Evolutionary conservation across 2,329 filamentous ascomycete species (phyloP).

Genomic region (Aspergillus tubingensis): DNA sequence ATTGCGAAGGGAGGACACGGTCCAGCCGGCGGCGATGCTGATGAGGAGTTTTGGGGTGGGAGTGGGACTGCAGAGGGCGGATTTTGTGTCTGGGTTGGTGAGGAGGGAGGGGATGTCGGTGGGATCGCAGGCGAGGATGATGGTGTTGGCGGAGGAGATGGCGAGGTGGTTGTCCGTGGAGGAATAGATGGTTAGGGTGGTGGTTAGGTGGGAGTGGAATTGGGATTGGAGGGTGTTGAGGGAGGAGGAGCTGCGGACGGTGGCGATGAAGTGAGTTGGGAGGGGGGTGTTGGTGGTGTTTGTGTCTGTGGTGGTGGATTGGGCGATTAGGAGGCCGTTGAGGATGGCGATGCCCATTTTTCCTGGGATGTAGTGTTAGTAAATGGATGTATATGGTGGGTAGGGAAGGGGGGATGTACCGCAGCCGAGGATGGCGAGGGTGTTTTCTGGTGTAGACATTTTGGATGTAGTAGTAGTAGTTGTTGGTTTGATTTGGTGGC

Average conservation of each 20-base stretch:
- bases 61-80: background rate
- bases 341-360: conserved; percentile 9
- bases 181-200: background rate
- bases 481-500: background rate
- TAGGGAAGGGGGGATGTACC: background rate
- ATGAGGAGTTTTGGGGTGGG: background rate
- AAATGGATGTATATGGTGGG: background rate
- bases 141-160: background rate
- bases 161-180: background rate
- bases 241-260: background rate
- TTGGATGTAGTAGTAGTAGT: background rate
- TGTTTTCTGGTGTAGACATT: background rate
- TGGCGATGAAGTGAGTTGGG: background rate
- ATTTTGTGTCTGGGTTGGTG: background rate
- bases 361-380: background rate
- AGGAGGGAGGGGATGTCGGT: conserved; percentile 3
- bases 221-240: background rate
- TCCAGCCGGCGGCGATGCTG: conserved; percentile 5
- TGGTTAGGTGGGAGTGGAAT: background rate
- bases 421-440: conserved; percentile 6
- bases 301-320: background rate
- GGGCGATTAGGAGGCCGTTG: background rate
- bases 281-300: background rate
- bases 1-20: background rate
- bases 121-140: background rate